Conservation (phyloP, 306 rosid genomes). For the Spatholobus suberectus region DNA sequence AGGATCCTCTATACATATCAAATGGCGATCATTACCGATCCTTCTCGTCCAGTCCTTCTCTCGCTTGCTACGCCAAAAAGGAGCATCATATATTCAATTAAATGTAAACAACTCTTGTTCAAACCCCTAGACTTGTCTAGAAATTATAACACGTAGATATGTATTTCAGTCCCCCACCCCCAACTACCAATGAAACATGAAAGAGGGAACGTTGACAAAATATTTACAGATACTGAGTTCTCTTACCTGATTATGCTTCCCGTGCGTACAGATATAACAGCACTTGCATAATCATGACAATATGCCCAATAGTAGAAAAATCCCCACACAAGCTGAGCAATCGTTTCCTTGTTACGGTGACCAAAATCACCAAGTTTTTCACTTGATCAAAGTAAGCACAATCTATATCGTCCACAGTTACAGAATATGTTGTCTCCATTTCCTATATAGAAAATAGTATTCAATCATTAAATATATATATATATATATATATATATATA, state of each 20-base stretch:
- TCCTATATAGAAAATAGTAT: constrained; percentile 54
- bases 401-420: constrained; percentile 63
- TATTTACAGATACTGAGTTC: neutral
- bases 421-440: constrained; percentile 71
- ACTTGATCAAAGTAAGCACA: constrained; percentile 88
- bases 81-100: neutral
- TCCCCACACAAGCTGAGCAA: constrained; percentile 91
- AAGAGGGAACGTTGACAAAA: neutral
- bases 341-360: constrained; percentile 66
- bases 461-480: neutral
- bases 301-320: constrained; percentile 98
- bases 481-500: too few relatives aligned
- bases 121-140: neutral
- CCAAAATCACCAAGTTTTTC: constrained; percentile 72
- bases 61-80: constrained; percentile 65
- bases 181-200: neutral
- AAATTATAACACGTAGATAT: neutral
- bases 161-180: too few relatives aligned
- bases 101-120: neutral
- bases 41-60: constrained; percentile 97
- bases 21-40: constrained; percentile 88
- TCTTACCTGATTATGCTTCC: constrained; percentile 81
- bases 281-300: constrained; percentile 80
- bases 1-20: constrained; percentile 99
- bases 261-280: constrained; percentile 89